Conservation (phyloP, 139 green algal genomes). For the Zygnema cylindricum region DNA sequence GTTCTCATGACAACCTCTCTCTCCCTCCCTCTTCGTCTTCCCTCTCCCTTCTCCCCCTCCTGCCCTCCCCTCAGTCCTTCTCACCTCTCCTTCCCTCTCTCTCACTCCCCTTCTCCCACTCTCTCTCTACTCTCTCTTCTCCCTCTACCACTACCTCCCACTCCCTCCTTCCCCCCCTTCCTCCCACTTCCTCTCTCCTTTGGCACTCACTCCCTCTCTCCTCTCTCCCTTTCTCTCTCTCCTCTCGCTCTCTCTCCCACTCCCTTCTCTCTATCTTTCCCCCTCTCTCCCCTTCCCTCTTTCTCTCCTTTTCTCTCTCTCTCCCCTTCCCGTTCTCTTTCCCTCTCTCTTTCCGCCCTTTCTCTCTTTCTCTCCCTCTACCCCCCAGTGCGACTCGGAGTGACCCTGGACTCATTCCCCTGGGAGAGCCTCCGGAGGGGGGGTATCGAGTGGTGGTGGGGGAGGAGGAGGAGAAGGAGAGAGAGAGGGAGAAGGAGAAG, state of each 20-base stretch:
- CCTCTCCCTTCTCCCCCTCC: background rate
- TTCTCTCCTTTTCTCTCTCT: background rate
- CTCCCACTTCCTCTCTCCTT: background rate
- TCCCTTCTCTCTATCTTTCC: background rate
- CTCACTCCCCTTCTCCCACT: background rate
- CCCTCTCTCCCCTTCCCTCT: background rate
- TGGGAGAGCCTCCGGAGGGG: too few relatives aligned
- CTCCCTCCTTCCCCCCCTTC: background rate
- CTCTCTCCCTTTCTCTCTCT: background rate
- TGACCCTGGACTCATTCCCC: too few relatives aligned
- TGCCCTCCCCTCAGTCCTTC: background rate
- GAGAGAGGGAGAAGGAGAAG: too few relatives aligned
- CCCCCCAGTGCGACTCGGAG: too few relatives aligned
- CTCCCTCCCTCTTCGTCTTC: background rate
- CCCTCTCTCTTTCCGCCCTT: background rate
- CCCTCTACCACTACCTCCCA: background rate
- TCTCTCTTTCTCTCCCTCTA: too few relatives aligned
- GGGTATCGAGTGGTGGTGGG: too few relatives aligned
- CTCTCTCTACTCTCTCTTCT: background rate
- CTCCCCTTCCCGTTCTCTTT: background rate
- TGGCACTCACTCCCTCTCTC: too few relatives aligned
- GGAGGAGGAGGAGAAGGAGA: too few relatives aligned
- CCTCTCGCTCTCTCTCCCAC: too few relatives aligned
- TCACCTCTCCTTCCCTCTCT: background rate
- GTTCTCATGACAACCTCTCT: too few relatives aligned